phyloP scores from a whole-genome alignment of 2,329 filamentous ascomycete species.

The Monascus ruber region DNA sequence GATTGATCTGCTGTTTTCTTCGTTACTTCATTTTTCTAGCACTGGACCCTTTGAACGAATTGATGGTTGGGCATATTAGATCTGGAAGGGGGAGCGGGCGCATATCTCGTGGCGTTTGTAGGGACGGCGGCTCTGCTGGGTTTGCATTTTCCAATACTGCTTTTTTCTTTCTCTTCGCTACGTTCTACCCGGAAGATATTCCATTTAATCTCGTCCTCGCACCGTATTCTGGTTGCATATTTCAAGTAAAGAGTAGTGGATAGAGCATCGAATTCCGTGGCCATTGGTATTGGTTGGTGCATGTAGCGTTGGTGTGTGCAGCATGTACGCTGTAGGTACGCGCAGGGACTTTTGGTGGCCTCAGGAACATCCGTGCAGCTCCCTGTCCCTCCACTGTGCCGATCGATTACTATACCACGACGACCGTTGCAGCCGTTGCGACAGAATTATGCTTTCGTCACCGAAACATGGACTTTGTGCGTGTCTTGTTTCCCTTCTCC shows the following conservation, averaged over 20 bases:
- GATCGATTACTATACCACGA: too few species aligned
- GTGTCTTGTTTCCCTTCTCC: conserved; percentile 8
- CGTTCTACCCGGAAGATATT: conserved; percentile 1
- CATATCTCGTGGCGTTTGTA: conserved; percentile 15
- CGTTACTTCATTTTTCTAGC: conserved; percentile 5
- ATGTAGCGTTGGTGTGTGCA: too few species aligned
- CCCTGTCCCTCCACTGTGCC: background rate
- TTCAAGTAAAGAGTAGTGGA: too few species aligned
- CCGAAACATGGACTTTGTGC: conserved; percentile 36
- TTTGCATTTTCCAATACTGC: conserved; percentile 12
- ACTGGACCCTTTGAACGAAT: conserved; percentile 14
- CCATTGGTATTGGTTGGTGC: too few species aligned
- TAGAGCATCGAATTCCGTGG: too few species aligned
- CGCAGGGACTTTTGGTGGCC: too few species aligned
- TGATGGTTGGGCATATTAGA: conserved; percentile 17
- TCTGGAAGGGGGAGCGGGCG: conserved; percentile 15
- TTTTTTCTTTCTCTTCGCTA: background rate
- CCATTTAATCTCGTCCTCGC: background rate
- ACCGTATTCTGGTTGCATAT: too few species aligned
- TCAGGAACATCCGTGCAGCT: too few species aligned
- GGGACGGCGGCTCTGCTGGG: conserved; percentile 8
- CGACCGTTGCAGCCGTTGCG: background rate
- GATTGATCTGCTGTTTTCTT: conserved; percentile 14
- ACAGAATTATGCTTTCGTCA: conserved; percentile 20
- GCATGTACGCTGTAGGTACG: too few species aligned